phyloP scores from a whole-genome alignment of 1,284 basidiomycete species.

The Boletellus sp. region DNA sequence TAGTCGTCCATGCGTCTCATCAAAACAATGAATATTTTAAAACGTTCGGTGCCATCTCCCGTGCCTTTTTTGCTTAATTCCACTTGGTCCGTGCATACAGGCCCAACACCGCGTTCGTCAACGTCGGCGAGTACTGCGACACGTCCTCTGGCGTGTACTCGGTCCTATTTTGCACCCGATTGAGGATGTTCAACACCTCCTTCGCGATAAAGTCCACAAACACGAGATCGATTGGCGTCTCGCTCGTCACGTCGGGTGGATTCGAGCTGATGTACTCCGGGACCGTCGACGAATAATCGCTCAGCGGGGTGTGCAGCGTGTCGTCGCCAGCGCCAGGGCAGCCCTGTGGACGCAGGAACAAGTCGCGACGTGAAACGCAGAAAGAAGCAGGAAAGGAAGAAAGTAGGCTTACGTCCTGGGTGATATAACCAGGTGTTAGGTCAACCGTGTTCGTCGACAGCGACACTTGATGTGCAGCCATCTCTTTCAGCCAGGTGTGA shows the following conservation, averaged over 20 bases:
- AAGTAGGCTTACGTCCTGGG: constrained; percentile 51
- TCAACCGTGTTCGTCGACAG: constrained; percentile 34
- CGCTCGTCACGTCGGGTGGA: constrained; percentile 47
- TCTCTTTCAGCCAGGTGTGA: constrained; percentile 51
- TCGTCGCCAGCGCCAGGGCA: constrained; percentile 76
- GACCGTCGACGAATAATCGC: constrained; percentile 46
- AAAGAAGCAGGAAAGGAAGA: too few species aligned
- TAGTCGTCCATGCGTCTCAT: too few species aligned
- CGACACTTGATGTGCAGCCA: constrained; percentile 37
- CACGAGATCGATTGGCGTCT: constrained; percentile 60
- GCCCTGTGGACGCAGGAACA: constrained; percentile 34
- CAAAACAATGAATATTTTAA: too few species aligned
- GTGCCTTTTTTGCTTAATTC: too few species aligned
- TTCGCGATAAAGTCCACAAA: constrained; percentile 64
- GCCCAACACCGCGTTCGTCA: constrained; percentile 51
- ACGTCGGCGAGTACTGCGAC: constrained; percentile 45
- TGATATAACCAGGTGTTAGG: constrained; percentile 69
- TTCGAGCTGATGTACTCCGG: constrained; percentile 59
- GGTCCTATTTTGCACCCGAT: constrained; percentile 46
- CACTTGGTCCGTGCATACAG: constrained; percentile 57
- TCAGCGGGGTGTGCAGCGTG: constrained; percentile 52
- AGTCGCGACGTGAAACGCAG: not conserved
- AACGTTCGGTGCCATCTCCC: too few species aligned
- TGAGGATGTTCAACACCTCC: constrained; percentile 52
- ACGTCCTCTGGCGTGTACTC: constrained; percentile 52